Evolutionary conservation across 1,284 basidiomycete species (phyloP).

Genomic region (Melampsora americana): DNA sequence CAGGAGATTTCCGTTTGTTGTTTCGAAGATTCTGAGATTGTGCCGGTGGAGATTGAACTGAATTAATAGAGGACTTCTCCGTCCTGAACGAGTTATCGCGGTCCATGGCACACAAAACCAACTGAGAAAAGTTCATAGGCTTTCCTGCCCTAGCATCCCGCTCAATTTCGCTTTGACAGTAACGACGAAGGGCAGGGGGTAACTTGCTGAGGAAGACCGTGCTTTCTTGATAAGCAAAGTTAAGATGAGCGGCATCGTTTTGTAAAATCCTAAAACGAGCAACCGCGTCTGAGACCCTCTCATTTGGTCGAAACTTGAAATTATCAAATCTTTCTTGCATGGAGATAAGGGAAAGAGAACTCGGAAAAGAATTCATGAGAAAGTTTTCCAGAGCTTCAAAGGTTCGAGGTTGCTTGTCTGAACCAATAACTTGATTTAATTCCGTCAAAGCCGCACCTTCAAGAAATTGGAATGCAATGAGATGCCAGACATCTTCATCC

Average conservation of each 20-base stretch:
- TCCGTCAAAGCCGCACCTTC: background rate
- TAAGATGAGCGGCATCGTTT: background rate
- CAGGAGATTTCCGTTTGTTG: no score
- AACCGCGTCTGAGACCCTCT: background rate
- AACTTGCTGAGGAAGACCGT: background rate
- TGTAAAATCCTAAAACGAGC: background rate
- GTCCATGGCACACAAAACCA: background rate
- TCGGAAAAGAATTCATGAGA: background rate
- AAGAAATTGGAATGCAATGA: background rate
- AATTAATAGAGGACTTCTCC: background rate
- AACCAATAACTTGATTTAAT: background rate
- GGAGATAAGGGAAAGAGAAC: background rate
- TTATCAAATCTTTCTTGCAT: background rate
- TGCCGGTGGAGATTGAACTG: background rate
- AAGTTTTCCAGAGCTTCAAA: background rate
- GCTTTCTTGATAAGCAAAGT: background rate
- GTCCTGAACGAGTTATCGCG: background rate
- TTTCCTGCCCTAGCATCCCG: background rate
- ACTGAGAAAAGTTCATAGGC: background rate
- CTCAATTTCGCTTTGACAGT: background rate
- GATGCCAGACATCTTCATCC: no score
- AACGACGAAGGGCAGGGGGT: background rate
- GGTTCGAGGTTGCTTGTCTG: background rate
- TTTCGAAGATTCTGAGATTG: no score
- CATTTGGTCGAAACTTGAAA: background rate